Base-by-base conservation (phyloP, 2,329 filamentous ascomycete genomes). In the Amylocarpus encephaloides region DNA sequence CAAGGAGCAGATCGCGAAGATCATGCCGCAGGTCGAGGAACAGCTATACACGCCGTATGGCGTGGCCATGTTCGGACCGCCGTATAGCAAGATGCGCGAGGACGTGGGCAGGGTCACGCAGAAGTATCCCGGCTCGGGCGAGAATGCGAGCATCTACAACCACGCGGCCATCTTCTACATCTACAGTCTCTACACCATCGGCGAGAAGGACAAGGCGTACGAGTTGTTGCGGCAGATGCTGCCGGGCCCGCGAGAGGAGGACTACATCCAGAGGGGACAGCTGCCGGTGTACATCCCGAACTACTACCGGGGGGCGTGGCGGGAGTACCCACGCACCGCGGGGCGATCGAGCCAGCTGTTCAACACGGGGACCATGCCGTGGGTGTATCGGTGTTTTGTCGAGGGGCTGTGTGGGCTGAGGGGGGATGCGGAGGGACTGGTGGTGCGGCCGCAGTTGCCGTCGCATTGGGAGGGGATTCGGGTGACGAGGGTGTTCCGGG, bases 81-180 rank as follows among this genome's bases (percentile, higher is more conserved):
- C 77, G 1, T 80, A 68, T 64, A 74, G 67, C 34, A 68, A 64
- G 7, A 80, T 80, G 77, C 74, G 76, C 46, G 77, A 80, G 64
- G 76, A 80, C 51, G 69, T 80, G 18, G 77, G 77, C 9, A 76
- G 77, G 41, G 77, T 80, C 12, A 79, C 77, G 51, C 76, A 80
- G 60, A 80, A 80, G 62, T 77, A 74, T 50, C 72, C 76, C 2
- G 77, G 77, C 2, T 75, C 75, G 40, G 77, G 72, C n/a, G 77
- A 80, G 64, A 80, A 80, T 61, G 77, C 70, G 1, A 73, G 74
- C 19, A 74, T 80, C 15, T 80, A 80, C 63, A 80, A 79, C 66
- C 77, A 80, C 61, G 76, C 77, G 0, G 71, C 69, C 30, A 70
- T 73, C 10, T 80, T 79, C 59, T 80, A 78, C 62, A 69, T 75